phyloP scores from a whole-genome alignment of 1,139 yeast genomes.

The Protomyces inouyei region DNA sequence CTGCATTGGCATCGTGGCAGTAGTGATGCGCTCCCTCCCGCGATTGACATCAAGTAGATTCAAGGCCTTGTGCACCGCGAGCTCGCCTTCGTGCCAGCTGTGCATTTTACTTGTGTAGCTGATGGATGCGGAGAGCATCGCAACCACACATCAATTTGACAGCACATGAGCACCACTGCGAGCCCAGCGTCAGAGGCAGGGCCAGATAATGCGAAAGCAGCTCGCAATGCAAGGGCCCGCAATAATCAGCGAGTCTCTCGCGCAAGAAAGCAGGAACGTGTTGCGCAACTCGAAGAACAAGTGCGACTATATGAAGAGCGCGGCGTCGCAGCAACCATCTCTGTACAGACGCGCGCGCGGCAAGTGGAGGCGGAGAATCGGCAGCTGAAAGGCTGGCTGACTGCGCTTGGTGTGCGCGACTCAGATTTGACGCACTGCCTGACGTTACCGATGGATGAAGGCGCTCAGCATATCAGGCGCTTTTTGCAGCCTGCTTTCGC shows the following conservation, averaged over 20 bases:
- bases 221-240: constrained; percentile 16
- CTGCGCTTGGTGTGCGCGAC: not conserved
- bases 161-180: not conserved
- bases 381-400: constrained; percentile 3
- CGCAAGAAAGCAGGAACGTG: constrained; percentile 13
- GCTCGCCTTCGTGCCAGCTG: not conserved
- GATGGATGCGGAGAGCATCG: too few species aligned
- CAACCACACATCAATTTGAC: too few species aligned
- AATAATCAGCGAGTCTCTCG: constrained; percentile 20
- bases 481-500: not conserved
- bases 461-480: not conserved
- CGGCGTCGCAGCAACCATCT: constrained; percentile 43
- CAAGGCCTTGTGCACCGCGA: not conserved
- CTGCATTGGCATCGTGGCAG: not conserved
- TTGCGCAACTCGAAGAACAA: constrained; percentile 18
- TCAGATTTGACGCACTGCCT: constrained; percentile 9
- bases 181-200: not conserved
- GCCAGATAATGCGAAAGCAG: constrained; percentile 7
- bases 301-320: constrained; percentile 44
- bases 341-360: constrained; percentile 83
- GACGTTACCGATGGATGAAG: constrained; percentile 1
- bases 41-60: not conserved
- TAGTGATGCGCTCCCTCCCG: not conserved
- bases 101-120: not conserved
- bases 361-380: constrained; percentile 51